These are phyloP conservation scores for Hypomontagnella monticulosa DNA, from an alignment of 495 filamentous ascomycete species.

Conservation along the genomic window DNA sequence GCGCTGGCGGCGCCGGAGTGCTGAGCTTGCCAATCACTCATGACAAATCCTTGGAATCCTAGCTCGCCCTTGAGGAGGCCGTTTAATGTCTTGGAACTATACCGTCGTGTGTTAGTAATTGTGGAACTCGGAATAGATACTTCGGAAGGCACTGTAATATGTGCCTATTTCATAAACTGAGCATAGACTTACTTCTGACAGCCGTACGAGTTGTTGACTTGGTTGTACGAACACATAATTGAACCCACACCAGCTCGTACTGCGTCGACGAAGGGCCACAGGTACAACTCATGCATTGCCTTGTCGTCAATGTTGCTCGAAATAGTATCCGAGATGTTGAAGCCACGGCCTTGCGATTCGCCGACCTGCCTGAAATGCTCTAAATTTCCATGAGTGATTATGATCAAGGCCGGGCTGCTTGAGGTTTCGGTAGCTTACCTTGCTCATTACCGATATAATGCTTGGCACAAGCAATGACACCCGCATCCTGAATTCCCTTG, in stretches of 20 bases:
- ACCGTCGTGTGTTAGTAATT: conserved; percentile 61
- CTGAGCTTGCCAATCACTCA: conserved; percentile 91
- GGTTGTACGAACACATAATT: conserved; percentile 95
- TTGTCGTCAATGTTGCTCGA: conserved; percentile 92
- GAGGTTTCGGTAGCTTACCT: conserved; percentile 38
- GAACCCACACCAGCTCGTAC: conserved; percentile 73
- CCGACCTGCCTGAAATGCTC: conserved; percentile 84
- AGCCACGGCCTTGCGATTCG: conserved; percentile 71
- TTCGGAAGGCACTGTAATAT: not conserved
- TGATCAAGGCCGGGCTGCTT: not conserved
- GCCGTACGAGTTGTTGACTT: conserved; percentile 86
- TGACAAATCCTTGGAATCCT: conserved; percentile 93
- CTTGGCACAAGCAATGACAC: conserved; percentile 84
- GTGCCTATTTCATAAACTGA: not conserved
- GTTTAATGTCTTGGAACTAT: conserved; percentile 77
- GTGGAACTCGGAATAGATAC: conserved; percentile 9
- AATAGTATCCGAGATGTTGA: conserved; percentile 68
- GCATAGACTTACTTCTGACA: conserved; percentile 71
- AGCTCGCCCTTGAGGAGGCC: conserved; percentile 89
- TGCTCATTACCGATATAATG: conserved; percentile 80
- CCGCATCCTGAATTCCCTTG: conserved; percentile 83
- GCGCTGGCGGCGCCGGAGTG: conserved; percentile 82
- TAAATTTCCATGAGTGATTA: conserved; percentile 22
- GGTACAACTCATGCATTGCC: conserved; percentile 93
- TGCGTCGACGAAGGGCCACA: conserved; percentile 69